Evolutionary conservation across 306 rosid species (phyloP).

Genomic region (Cucurbita pepo): DNA sequence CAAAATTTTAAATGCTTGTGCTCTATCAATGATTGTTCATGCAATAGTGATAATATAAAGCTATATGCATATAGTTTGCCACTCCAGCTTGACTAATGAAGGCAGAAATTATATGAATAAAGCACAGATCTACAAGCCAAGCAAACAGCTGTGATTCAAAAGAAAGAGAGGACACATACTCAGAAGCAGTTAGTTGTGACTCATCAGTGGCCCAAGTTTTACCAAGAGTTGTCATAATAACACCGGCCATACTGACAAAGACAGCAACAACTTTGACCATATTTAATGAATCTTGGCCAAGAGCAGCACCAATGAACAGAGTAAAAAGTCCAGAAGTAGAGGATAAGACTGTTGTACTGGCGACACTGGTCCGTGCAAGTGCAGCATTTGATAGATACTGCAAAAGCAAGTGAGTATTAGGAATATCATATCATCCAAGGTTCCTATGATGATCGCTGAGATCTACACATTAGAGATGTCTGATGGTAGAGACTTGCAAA

Average conservation of each 20-base stretch:
- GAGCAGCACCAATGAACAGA: conserved; percentile 66
- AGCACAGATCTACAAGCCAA: background rate
- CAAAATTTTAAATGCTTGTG: background rate
- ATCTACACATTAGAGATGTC: no score
- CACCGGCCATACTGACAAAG: conserved; percentile 92
- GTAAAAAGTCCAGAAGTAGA: conserved; percentile 98
- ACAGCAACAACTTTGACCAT: conserved; percentile 76
- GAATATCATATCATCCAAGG: background rate
- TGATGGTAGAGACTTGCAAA: background rate
- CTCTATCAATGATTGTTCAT: background rate
- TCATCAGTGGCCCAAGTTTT: conserved; percentile 97
- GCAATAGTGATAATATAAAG: background rate
- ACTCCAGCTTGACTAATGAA: background rate
- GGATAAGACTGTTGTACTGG: conserved; percentile 89
- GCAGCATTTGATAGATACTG: conserved; percentile 99
- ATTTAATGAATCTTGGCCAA: conserved; percentile 85
- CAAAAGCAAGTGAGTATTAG: conserved; percentile 10
- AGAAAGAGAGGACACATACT: conserved; percentile 33
- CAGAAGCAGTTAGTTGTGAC: conserved; percentile 18
- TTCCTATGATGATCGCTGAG: no score
- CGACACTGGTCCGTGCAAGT: conserved; percentile 94
- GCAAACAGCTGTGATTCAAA: background rate
- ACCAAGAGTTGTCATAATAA: conserved; percentile 83
- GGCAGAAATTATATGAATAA: background rate
- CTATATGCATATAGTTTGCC: background rate